Conservation (phyloP, 2,329 filamentous ascomycete genomes). For the Zarea fungicola region DNA sequence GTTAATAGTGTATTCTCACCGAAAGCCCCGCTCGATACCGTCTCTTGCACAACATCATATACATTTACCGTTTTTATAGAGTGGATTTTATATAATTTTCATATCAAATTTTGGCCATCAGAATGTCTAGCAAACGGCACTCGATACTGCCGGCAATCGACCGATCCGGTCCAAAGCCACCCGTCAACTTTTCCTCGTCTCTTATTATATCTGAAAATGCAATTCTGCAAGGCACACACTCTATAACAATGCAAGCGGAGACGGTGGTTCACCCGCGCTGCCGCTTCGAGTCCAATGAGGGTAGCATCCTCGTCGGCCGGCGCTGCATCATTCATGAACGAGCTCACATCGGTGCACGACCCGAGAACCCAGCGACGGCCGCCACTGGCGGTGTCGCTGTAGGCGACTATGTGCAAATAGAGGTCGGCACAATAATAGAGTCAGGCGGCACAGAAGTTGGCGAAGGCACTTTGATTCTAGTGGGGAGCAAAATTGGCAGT, state of each 20-base stretch:
- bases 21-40: no score
- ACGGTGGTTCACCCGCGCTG: constrained; percentile 83
- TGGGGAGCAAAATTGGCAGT: constrained; percentile 53
- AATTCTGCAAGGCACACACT: constrained; percentile 63
- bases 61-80: no score
- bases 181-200: constrained; percentile 55
- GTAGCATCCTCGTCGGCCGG: constrained; percentile 74
- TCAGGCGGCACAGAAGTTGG: constrained; percentile 57
- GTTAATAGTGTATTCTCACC: no score
- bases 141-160: constrained; percentile 51
- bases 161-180: constrained; percentile 52
- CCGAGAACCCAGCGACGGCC: constrained; percentile 21
- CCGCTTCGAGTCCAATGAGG: constrained; percentile 70
- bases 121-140: constrained; percentile 46
- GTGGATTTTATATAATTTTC: background rate
- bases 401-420: constrained; percentile 57
- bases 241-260: constrained; percentile 71
- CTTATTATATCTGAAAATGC: constrained; percentile 59
- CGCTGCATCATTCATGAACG: constrained; percentile 78
- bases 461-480: constrained; percentile 55
- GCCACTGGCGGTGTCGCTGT: constrained; percentile 47
- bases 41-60: no score
- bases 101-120: background rate
- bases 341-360: constrained; percentile 46
- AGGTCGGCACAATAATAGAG: constrained; percentile 56